A percentile compares a stretch with the other conserved stretches of the same genome.
These are phyloP conservation scores for Solanum chiquidenum DNA, from an alignment of 257 asterid species.

Conservation along the genomic window DNA sequence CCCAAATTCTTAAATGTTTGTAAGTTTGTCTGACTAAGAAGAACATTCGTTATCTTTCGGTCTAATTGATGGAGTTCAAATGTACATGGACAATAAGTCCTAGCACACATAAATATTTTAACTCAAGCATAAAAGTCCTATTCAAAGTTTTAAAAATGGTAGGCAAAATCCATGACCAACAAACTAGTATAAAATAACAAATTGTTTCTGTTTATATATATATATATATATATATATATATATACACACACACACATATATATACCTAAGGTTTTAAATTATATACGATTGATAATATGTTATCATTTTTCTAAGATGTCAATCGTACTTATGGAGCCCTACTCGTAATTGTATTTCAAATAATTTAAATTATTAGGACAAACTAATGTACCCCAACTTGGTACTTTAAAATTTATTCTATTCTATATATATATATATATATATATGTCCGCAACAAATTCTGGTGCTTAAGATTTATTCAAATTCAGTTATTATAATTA, in stretches of 20 bases:
- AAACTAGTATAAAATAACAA: not conserved
- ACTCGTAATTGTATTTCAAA: not conserved
- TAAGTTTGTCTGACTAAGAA: not conserved
- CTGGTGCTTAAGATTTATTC: not conserved
- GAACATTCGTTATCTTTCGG: not conserved
- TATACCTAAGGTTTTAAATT: not conserved
- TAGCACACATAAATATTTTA: not conserved
- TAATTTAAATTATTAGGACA: not conserved
- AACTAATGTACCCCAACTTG: not conserved
- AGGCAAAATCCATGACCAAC: not conserved
- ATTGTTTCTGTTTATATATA: not conserved
- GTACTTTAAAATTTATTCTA: not conserved
- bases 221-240: no score
- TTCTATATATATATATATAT: not conserved
- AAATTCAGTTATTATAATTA: not conserved
- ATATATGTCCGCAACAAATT: not conserved
- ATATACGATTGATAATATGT: not conserved
- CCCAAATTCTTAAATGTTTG: not conserved
- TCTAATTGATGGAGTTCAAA: not conserved
- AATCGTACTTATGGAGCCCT: not conserved
- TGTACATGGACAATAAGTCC: not conserved
- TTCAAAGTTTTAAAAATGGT: not conserved
- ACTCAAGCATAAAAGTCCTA: not conserved
- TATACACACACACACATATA: no score
- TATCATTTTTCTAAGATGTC: not conserved